Conservation (phyloP, 75 land plant species). For the Cupressus sempervirens region DNA sequence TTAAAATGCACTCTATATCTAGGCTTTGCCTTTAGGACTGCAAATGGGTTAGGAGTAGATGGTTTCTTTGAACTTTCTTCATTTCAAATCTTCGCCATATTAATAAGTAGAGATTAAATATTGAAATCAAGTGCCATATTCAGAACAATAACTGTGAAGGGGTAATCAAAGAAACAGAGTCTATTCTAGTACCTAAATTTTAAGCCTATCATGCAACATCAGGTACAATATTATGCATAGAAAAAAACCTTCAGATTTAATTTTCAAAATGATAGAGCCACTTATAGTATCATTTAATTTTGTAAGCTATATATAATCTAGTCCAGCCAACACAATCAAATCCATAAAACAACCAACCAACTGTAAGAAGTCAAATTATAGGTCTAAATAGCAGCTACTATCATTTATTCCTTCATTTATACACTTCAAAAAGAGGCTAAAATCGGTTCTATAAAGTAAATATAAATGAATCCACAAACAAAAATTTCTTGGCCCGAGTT, state of each 20-base stretch:
- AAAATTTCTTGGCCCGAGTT: too few relatives aligned
- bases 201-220: background rate
- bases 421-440: too few relatives aligned
- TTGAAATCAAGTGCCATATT: background rate
- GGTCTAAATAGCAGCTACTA: background rate
- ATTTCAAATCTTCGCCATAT: background rate
- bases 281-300: background rate
- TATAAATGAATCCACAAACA: too few relatives aligned
- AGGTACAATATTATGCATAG: background rate
- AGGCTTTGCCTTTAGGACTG: background rate
- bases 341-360: background rate
- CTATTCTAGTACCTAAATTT: background rate
- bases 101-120: too few relatives aligned
- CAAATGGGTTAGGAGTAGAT: background rate
- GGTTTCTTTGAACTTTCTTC: background rate
- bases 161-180: background rate
- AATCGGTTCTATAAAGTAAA: too few relatives aligned
- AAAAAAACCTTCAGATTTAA: background rate
- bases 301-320: slow-evolving; percentile 1
- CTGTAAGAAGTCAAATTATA: background rate
- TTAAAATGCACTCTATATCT: background rate
- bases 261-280: background rate
- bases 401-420: too few relatives aligned
- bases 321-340: slow-evolving; percentile 2
- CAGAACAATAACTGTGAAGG: background rate